Evolutionary conservation across 148 eudicot species (phyloP).

Genomic region (Drosera capensis): DNA sequence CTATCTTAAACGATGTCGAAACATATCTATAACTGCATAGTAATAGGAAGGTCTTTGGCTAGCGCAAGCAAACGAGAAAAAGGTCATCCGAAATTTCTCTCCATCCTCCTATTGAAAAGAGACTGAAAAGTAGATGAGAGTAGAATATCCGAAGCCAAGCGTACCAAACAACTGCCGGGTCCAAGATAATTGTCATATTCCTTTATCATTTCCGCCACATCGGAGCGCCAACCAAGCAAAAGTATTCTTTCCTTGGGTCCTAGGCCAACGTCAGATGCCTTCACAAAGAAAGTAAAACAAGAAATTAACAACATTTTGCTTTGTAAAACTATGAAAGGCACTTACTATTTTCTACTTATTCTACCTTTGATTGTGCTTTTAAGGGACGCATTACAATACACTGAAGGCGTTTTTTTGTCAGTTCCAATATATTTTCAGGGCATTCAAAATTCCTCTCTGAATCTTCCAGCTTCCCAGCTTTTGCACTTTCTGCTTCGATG

Average conservation of each 20-base stretch:
- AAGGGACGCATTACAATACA: constrained; percentile 40
- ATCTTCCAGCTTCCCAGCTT: constrained; percentile 16
- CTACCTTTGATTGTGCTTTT: constrained; percentile 64
- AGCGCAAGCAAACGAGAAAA: too few relatives aligned
- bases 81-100: too few relatives aligned
- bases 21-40: too few relatives aligned
- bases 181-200: constrained; percentile 92
- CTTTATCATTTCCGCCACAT: constrained; percentile 67
- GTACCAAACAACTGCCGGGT: constrained; percentile 91
- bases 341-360: too few relatives aligned
- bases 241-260: constrained; percentile 81
- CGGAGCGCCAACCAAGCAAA: constrained; percentile 86
- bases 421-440: constrained; percentile 14
- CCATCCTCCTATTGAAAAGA: too few relatives aligned
- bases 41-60: too few relatives aligned
- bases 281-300: constrained; percentile 8
- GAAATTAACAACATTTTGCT: too few relatives aligned
- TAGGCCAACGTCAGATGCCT: constrained; percentile 54
- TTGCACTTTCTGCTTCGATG: constrained; percentile 15
- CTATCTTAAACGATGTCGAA: too few relatives aligned
- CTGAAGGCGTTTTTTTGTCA: constrained; percentile 26
- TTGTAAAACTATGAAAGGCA: too few relatives aligned
- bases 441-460: constrained; percentile 13
- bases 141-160: constrained; percentile 5
- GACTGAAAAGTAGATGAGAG: neutral